Conservation (phyloP, 352 stramenopile species). For the Pythium scleroteichum region DNA sequence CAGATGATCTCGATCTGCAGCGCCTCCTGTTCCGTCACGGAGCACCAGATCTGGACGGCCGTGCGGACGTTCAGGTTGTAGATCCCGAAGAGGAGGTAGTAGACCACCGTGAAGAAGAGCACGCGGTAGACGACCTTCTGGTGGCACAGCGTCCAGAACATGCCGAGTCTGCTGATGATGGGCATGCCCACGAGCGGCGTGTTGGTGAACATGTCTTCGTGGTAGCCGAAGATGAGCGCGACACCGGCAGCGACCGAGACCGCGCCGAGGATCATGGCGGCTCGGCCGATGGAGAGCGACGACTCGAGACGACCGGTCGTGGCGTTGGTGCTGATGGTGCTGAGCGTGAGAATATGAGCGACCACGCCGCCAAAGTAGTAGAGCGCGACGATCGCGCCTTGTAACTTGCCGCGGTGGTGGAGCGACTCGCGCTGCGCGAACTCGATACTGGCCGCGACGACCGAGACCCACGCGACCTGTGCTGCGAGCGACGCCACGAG, state of each 20-base stretch:
- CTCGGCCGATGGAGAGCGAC: conserved; percentile 27
- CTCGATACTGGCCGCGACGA: conserved; percentile 38
- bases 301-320: conserved; percentile 21
- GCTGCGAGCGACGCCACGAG: conserved; percentile 36
- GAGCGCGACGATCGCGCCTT: conserved; percentile 41
- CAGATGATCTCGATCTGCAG: conserved; percentile 30
- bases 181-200: background rate
- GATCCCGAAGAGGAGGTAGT: conserved; percentile 37
- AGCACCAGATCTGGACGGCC: conserved; percentile 41
- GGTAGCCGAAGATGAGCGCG: conserved; percentile 22
- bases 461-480: conserved; percentile 20
- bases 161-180: conserved; percentile 19
- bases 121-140: conserved; percentile 56
- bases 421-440: conserved; percentile 56
- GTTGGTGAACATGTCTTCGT: conserved; percentile 30
- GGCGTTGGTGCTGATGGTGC: conserved; percentile 24
- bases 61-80: conserved; percentile 40
- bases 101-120: conserved; percentile 46
- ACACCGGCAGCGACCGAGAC: conserved; percentile 32
- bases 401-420: conserved; percentile 45
- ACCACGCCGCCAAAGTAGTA: conserved; percentile 38
- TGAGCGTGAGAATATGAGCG: conserved; percentile 30
- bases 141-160: conserved; percentile 55
- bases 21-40: conserved; percentile 19
- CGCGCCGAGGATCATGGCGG: conserved; percentile 1